phyloP scores from a whole-genome alignment of 768 basidiomycete species.

The Tricholoma matsutake region DNA sequence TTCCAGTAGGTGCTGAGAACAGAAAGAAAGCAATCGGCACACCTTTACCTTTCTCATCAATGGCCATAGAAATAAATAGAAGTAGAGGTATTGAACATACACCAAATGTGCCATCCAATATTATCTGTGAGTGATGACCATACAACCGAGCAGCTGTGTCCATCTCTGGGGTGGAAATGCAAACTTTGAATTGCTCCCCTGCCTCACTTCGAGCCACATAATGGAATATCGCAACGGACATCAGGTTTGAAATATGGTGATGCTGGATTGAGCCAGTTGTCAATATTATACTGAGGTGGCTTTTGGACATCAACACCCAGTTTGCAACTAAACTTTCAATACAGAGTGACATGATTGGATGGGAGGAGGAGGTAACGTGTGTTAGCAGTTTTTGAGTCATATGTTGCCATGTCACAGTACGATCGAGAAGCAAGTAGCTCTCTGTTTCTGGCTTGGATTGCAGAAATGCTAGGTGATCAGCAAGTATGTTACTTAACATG shows the following conservation, averaged over 20 bases:
- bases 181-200: not conserved
- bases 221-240: not conserved
- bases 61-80: not conserved
- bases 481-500: not conserved
- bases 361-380: not conserved
- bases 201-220: not conserved
- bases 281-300: not conserved
- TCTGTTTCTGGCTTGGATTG: not conserved
- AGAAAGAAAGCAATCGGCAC: not conserved
- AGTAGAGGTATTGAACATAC: not conserved
- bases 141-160: not conserved
- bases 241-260: not conserved
- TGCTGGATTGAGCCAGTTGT: not conserved
- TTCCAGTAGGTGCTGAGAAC: not conserved
- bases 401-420: not conserved
- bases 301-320: not conserved
- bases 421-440: not conserved
- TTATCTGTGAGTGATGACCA: not conserved
- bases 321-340: not conserved
- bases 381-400: not conserved
- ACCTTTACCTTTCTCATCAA: not conserved
- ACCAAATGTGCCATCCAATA: not conserved
- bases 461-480: too few relatives aligned
- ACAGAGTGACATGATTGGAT: not conserved
- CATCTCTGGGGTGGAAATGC: not conserved